These are phyloP conservation scores for Bassia scoparia DNA, from an alignment of 148 eudicot species.

Conservation along the genomic window DNA sequence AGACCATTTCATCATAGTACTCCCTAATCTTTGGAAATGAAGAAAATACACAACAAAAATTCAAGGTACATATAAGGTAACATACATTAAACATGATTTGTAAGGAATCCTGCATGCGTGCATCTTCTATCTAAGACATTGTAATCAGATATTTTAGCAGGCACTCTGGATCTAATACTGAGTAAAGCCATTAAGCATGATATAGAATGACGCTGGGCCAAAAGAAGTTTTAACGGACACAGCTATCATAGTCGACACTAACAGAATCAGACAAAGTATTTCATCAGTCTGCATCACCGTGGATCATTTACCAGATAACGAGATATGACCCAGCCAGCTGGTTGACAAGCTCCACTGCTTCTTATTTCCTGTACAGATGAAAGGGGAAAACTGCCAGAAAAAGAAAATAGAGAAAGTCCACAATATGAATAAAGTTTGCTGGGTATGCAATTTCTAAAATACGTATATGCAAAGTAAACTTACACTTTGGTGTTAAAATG, in stretches of 20 bases:
- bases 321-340: constrained; percentile 85
- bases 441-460: background rate
- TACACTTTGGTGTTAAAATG: no score
- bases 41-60: no score
- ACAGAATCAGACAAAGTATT: background rate
- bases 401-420: background rate
- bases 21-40: no score
- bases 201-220: background rate
- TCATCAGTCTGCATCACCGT: constrained; percentile 35
- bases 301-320: constrained; percentile 85
- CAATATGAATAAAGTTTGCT: background rate
- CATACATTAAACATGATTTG: no score
- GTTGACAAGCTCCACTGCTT: constrained; percentile 52
- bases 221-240: background rate
- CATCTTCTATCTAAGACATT: no score
- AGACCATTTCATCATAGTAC: no score
- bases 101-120: no score
- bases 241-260: background rate
- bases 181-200: no score
- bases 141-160: no score
- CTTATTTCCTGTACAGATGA: constrained; percentile 60
- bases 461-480: no score
- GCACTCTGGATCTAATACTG: no score
- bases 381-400: background rate
- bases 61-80: no score